Evolutionary conservation across 768 basidiomycete species (phyloP).

Genomic region (Boletus huronensis): DNA sequence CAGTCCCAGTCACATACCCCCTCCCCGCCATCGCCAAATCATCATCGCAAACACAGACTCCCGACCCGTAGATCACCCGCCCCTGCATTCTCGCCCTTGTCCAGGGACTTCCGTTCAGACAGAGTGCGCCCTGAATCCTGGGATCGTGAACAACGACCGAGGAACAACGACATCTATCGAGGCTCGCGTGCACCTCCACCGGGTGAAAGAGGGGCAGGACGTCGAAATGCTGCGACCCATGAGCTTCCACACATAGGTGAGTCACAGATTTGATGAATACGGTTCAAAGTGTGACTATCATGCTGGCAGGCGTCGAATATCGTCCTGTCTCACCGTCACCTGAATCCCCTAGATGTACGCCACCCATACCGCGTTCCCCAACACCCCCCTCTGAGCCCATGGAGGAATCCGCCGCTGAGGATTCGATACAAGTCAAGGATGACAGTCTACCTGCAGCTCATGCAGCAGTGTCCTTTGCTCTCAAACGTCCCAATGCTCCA

Average conservation of each 20-base stretch:
- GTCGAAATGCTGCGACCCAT: constrained; percentile 2
- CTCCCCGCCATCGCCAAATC: constrained; percentile 34
- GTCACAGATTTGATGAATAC: background rate
- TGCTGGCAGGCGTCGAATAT: constrained; percentile 15
- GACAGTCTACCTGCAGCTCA: constrained; percentile 36
- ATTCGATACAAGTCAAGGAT: constrained; percentile 20
- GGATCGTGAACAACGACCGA: constrained; percentile 36
- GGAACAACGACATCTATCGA: constrained; percentile 26
- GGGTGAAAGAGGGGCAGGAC: constrained; percentile 3
- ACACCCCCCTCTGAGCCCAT: constrained; percentile 37
- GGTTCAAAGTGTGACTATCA: background rate
- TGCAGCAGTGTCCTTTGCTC: constrained; percentile 37
- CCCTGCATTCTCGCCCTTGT: constrained; percentile 38
- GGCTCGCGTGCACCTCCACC: constrained; percentile 8
- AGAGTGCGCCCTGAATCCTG: constrained; percentile 33
- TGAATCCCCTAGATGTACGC: constrained; percentile 21
- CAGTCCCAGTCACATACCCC: constrained; percentile 38
- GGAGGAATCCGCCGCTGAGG: constrained; percentile 21
- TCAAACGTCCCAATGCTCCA: constrained; percentile 48
- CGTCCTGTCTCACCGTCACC: constrained; percentile 23
- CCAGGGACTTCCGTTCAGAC: constrained; percentile 34
- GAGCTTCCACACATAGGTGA: constrained; percentile 11
- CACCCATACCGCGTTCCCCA: constrained; percentile 24
- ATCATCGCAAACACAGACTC: constrained; percentile 31
- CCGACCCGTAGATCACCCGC: constrained; percentile 38